A percentile compares a stretch with the other conserved stretches of the same genome.
phyloP scores from a whole-genome alignment of 2,329 filamentous ascomycete genomes.

The Thermoascus crustaceus region DNA sequence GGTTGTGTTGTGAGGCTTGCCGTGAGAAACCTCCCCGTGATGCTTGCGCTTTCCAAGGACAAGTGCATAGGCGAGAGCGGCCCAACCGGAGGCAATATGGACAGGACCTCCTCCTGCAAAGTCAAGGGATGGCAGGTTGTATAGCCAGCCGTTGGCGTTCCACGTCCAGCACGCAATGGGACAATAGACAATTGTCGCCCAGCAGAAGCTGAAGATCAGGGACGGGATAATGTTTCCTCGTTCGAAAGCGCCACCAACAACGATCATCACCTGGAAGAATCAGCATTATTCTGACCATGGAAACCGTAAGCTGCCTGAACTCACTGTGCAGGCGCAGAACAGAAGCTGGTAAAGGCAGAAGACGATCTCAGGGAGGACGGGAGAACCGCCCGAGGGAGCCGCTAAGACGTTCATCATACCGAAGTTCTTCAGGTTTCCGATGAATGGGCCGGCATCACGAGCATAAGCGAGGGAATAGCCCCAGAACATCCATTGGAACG shows the following conservation, averaged over 20 bases:
- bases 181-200: conserved; percentile 64
- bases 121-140: conserved; percentile 60
- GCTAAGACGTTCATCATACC: conserved; percentile 53
- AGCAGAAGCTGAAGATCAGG: conserved; percentile 63
- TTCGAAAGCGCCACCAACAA: conserved; percentile 57
- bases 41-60: conserved; percentile 63
- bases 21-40: conserved; percentile 44
- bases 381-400: conserved; percentile 51
- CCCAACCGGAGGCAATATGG: conserved; percentile 64
- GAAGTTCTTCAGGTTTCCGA: conserved; percentile 55
- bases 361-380: conserved; percentile 54
- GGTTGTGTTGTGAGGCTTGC: conserved; percentile 61
- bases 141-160: conserved; percentile 66
- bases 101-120: conserved; percentile 70
- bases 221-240: conserved; percentile 57
- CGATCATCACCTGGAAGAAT: conserved; percentile 53
- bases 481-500: conserved; percentile 55
- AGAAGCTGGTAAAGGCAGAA: conserved; percentile 60
- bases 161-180: conserved; percentile 71
- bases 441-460: conserved; percentile 52
- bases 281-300: not conserved
- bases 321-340: conserved; percentile 45
- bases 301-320: conserved; percentile 1
- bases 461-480: conserved; percentile 58
- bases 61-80: conserved; percentile 63